Evolutionary conservation across 306 rosid species (phyloP).

Genomic region (Dryas alaskensis): DNA sequence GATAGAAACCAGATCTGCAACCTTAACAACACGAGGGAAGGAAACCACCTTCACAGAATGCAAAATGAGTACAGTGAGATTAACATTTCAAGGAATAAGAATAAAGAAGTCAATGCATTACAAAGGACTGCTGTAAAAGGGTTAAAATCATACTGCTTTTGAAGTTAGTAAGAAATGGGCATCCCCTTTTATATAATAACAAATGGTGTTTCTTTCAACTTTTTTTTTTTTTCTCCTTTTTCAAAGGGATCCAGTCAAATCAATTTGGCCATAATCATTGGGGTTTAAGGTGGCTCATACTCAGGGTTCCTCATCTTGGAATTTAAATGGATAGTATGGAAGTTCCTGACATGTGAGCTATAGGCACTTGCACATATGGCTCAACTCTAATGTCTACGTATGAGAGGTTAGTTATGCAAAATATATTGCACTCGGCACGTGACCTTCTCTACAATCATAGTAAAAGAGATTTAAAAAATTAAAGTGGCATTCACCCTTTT

Average conservation of each 20-base stretch:
- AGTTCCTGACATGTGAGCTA: conserved; percentile 4
- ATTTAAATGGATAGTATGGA: neutral
- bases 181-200: neutral
- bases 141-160: neutral
- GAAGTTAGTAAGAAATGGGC: neutral
- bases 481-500: conserved; percentile 55
- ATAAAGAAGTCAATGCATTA: neutral
- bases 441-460: conserved; percentile 4
- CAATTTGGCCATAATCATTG: neutral
- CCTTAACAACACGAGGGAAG: conserved; percentile 88
- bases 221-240: neutral
- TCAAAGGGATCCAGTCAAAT: neutral
- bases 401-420: neutral
- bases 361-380: conserved; percentile 8
- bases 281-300: neutral
- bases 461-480: neutral
- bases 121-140: neutral
- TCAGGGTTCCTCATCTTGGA: neutral
- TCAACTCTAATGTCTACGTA: neutral
- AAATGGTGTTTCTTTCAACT: neutral
- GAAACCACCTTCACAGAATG: conserved; percentile 66
- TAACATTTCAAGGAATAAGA: conserved; percentile 10
- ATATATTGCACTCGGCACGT: neutral
- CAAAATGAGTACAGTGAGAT: conserved; percentile 15
- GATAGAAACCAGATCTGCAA: conserved; percentile 82